Percentiles rank a stretch among this genome's conserved stretches.
These are phyloP conservation scores for Lupinus albus DNA, from an alignment of 306 rosid species.

Conservation along the genomic window DNA sequence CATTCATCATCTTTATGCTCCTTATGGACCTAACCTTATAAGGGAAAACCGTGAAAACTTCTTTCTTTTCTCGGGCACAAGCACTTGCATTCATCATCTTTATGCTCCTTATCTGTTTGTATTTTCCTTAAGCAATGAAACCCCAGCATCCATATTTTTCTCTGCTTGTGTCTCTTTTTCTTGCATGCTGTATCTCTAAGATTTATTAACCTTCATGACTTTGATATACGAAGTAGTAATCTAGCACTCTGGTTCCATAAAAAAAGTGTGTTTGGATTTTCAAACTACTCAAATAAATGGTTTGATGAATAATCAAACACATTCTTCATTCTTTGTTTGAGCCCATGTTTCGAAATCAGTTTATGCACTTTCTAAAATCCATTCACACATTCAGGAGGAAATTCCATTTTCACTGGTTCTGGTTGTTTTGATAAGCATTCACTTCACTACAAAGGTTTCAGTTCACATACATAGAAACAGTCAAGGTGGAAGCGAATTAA, in stretches of 20 bases:
- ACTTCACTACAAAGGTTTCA: slow-evolving; percentile 1
- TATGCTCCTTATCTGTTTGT: slow-evolving; percentile 34
- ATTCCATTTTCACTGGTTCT: slow-evolving; percentile 48
- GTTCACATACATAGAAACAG: neutral
- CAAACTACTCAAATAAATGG: slow-evolving; percentile 17
- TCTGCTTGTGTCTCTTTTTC: slow-evolving; percentile 7
- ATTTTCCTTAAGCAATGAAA: slow-evolving; percentile 47
- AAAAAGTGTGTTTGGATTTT: slow-evolving; percentile 27
- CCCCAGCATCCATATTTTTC: slow-evolving; percentile 9
- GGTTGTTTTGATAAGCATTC: slow-evolving; percentile 38
- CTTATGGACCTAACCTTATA: slow-evolving; percentile 56
- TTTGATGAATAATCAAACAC: slow-evolving; percentile 47
- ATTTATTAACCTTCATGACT: slow-evolving; percentile 26
- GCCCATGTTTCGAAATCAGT: slow-evolving; percentile 70
- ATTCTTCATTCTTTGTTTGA: slow-evolving; percentile 35
- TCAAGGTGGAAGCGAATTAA: too few species aligned
- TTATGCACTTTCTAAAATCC: slow-evolving; percentile 67
- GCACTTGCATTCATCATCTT: too few species aligned
- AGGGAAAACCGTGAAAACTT: slow-evolving; percentile 53
- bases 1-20: slow-evolving; percentile 58
- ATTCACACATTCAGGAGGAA: slow-evolving; percentile 64
- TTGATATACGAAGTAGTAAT: slow-evolving; percentile 25
- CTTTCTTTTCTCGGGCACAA: slow-evolving; percentile 34
- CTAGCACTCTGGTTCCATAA: slow-evolving; percentile 8
- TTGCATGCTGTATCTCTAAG: neutral